A percentile compares a stretch with the other conserved stretches of the same genome.
Evolutionary conservation across 352 stramenopile species (phyloP).

Genomic region (Phytophthora tentaculata): DNA sequence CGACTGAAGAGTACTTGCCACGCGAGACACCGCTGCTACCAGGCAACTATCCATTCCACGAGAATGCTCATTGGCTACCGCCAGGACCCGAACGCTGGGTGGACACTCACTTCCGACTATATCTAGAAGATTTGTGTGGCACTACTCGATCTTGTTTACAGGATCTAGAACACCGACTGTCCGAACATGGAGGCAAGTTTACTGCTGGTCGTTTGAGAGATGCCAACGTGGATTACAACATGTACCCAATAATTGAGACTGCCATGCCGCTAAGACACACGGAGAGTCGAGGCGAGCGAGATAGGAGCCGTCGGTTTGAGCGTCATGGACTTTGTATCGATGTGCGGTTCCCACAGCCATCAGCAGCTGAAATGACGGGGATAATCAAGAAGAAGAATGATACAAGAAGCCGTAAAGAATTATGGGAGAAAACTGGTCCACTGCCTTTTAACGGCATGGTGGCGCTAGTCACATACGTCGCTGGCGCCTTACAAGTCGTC

Average conservation of each 20-base stretch:
- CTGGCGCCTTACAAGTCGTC: constrained; percentile 27
- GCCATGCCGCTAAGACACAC: constrained; percentile 35
- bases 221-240: constrained; percentile 42
- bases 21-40: constrained; percentile 35
- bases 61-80: constrained; percentile 48
- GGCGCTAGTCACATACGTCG: constrained; percentile 32
- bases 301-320: constrained; percentile 20
- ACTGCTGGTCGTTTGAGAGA: constrained; percentile 24
- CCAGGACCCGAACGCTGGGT: constrained; percentile 48
- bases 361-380: constrained; percentile 26
- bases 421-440: constrained; percentile 46
- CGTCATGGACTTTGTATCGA: constrained; percentile 44
- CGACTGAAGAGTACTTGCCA: constrained; percentile 42
- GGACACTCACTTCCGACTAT: constrained; percentile 54
- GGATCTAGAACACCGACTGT: constrained; percentile 34
- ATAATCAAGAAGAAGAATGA: constrained; percentile 24
- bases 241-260: constrained; percentile 31
- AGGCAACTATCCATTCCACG: constrained; percentile 46
- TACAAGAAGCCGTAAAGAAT: constrained; percentile 19
- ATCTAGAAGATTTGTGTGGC: constrained; percentile 48
- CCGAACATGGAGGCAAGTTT: constrained; percentile 12
- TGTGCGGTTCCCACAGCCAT: constrained; percentile 37
- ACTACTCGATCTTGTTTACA: constrained; percentile 45
- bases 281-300: constrained; percentile 27
- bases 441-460: constrained; percentile 45